phyloP scores from a whole-genome alignment of 192 early-diverging fungal genomes.

The Umbelopsis vinacea region DNA sequence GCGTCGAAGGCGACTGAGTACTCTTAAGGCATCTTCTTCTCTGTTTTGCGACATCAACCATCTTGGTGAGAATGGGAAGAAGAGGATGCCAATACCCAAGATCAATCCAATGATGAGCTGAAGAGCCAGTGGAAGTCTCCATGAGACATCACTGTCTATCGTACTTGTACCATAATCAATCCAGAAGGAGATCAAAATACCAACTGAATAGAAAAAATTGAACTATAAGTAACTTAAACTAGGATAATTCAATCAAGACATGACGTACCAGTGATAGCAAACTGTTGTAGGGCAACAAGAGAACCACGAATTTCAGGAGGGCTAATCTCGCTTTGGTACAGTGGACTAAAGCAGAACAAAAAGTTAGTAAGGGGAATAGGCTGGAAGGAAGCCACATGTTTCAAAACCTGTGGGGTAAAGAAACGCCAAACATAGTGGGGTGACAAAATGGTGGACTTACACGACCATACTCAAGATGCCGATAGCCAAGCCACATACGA shows the following conservation, averaged over 20 bases:
- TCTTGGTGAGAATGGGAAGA: conserved; percentile 81
- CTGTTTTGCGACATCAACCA: conserved; percentile 67
- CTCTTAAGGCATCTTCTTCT: conserved; percentile 56
- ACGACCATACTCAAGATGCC: conserved; percentile 55
- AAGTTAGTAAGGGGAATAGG: conserved; percentile 32
- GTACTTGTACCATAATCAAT: conserved; percentile 50
- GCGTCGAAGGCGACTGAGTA: conserved; percentile 56
- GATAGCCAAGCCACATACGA: conserved; percentile 55
- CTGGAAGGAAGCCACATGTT: not conserved
- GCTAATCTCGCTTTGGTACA: conserved; percentile 61
- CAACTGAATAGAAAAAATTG: conserved; percentile 28
- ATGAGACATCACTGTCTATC: conserved; percentile 47
- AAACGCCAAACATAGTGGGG: not conserved
- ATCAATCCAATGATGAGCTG: conserved; percentile 71
- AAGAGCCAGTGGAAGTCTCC: conserved; percentile 73
- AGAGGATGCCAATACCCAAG: conserved; percentile 64
- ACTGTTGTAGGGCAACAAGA: conserved; percentile 58
- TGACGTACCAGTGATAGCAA: conserved; percentile 50
- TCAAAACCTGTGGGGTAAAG: conserved; percentile 27
- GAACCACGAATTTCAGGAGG: conserved; percentile 63
- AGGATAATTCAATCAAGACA: not conserved
- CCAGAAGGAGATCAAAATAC: conserved; percentile 60
- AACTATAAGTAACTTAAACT: not conserved
- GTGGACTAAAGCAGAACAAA: conserved; percentile 29
- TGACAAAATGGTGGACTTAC: conserved; percentile 15